phyloP scores from a whole-genome alignment of 306 rosid species.

The Fagus crenata region DNA sequence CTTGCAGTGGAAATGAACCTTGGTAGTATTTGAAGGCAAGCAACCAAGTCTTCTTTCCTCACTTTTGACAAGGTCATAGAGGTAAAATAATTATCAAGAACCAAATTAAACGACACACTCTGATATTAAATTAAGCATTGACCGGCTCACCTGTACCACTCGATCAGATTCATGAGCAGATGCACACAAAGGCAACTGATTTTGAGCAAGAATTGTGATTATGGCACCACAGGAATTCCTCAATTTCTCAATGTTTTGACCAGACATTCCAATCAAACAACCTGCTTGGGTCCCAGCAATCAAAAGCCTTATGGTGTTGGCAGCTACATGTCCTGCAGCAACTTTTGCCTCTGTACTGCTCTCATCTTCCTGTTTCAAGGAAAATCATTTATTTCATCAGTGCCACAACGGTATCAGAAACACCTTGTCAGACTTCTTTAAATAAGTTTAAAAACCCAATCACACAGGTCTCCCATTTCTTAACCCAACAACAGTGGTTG shows the following conservation, averaged over 20 bases:
- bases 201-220: constrained; percentile 72
- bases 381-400: constrained; percentile 12
- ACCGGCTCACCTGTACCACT: constrained; percentile 74
- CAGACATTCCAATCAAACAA: constrained; percentile 85
- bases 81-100: not conserved
- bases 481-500: not conserved
- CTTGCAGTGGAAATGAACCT: no score
- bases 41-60: no score
- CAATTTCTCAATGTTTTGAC: constrained; percentile 85
- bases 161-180: constrained; percentile 98
- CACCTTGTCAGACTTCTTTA: not conserved
- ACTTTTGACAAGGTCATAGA: no score
- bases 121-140: constrained; percentile 11
- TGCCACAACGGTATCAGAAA: constrained; percentile 7
- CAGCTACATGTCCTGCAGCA: constrained; percentile 84
- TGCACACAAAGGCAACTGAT: constrained; percentile 88
- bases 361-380: constrained; percentile 75
- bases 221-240: constrained; percentile 87
- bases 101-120: constrained; percentile 5
- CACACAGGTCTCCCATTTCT: not conserved
- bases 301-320: constrained; percentile 86
- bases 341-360: constrained; percentile 61
- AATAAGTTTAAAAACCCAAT: not conserved
- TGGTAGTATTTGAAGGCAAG: no score
- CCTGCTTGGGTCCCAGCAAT: constrained; percentile 99